Conservation (phyloP, 2,329 filamentous ascomycete genomes). For the Mollisia scopiformis region DNA sequence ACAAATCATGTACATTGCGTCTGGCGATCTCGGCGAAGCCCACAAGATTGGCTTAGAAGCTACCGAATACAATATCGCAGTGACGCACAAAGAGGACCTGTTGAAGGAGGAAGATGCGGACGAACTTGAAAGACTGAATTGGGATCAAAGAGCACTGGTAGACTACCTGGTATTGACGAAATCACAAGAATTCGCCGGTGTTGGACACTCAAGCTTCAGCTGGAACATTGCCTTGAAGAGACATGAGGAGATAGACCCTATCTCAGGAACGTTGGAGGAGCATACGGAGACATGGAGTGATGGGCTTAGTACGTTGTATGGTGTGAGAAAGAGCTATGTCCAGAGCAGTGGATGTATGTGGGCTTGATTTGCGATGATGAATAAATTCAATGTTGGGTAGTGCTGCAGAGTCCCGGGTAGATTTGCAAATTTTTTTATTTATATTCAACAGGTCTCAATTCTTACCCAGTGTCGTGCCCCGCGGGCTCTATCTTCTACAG, state of each 20-base stretch:
- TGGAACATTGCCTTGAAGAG: conserved; percentile 47
- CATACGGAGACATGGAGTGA: conserved; percentile 21
- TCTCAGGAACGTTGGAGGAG: background rate
- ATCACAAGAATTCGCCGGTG: conserved; percentile 46
- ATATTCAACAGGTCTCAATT: too few species aligned
- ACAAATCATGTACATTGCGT: conserved; percentile 46
- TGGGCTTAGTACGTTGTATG: conserved; percentile 29
- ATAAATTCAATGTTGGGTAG: background rate
- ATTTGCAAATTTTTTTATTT: too few species aligned
- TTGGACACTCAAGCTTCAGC: conserved; percentile 48
- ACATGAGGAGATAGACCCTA: conserved; percentile 15
- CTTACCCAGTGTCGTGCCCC: too few species aligned
- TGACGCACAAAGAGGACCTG: conserved; percentile 48
- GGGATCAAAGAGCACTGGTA: conserved; percentile 52
- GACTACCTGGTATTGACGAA: conserved; percentile 53
- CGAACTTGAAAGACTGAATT: conserved; percentile 39
- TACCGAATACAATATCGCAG: conserved; percentile 38
- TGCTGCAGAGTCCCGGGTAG: too few species aligned
- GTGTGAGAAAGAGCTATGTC: conserved; percentile 25
- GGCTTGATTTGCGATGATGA: conserved; percentile 5
- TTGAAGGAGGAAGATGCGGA: conserved; percentile 40
- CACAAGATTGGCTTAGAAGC: conserved; percentile 42
- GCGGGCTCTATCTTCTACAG: too few species aligned
- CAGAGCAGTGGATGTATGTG: conserved; percentile 28
- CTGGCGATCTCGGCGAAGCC: conserved; percentile 43